Percentiles rank a stretch among this genome's conserved stretches.
phyloP scores from a whole-genome alignment of 2,329 filamentous ascomycete species.

The Cadophora luteo-olivacea region DNA sequence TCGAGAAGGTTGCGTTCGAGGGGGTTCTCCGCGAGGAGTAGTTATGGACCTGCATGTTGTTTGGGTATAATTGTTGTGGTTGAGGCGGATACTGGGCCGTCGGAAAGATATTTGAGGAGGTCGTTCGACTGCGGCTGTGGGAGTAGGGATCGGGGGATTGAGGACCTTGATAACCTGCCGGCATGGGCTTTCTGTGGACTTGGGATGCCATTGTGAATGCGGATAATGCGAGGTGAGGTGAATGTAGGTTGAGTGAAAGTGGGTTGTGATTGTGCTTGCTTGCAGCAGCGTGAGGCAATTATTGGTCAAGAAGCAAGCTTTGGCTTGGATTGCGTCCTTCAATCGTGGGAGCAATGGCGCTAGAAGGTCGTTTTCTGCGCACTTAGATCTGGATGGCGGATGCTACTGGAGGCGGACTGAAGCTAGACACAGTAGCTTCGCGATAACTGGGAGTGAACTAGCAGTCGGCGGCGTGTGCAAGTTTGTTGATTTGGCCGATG shows the following conservation, averaged over 20 bases:
- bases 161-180: slow-evolving; percentile 36
- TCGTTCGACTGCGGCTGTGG: slow-evolving; percentile 48
- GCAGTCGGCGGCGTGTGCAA: neutral
- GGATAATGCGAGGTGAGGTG: neutral
- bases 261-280: neutral
- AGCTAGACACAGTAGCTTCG: slow-evolving; percentile 14
- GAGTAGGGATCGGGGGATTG: slow-evolving; percentile 32
- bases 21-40: slow-evolving; percentile 60
- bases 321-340: neutral
- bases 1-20: slow-evolving; percentile 75
- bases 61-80: slow-evolving; percentile 40
- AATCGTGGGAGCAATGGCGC: neutral
- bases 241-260: neutral
- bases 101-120: slow-evolving; percentile 45
- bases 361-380: slow-evolving; percentile 10
- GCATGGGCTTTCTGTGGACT: slow-evolving; percentile 43
- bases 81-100: slow-evolving; percentile 35
- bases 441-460: slow-evolving; percentile 14
- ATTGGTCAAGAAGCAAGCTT: slow-evolving; percentile 7
- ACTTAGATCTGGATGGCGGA: slow-evolving; percentile 9
- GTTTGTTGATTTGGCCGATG: slow-evolving; percentile 7
- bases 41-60: slow-evolving; percentile 41
- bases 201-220: slow-evolving; percentile 41
- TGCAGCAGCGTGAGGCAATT: slow-evolving; percentile 18
- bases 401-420: slow-evolving; percentile 2